Base-by-base conservation (phyloP, 805 yeast genomes). In the Saccharomycopsis sp. region DNA sequence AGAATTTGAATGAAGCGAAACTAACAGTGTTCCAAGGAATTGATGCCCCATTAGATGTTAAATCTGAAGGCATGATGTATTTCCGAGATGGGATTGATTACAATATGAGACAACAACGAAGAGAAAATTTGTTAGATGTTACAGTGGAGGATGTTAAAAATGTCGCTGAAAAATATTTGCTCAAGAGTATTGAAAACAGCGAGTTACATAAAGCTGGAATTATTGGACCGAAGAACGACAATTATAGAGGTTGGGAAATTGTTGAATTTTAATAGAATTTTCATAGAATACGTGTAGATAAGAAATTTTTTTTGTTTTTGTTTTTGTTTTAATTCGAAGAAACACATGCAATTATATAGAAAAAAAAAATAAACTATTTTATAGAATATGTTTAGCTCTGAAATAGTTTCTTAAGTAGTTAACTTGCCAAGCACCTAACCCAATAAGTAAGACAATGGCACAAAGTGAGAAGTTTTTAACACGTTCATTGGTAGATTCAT, bases 401-500 rank as follows among this genome's bases (percentile, higher is more conserved):
- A 93, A 93, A 71, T 85, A 93, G 63, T 85, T 82, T 69, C 96
- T 82, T 67, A 93, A 75, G 67, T 93, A 93, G 56, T 79, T 77
- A 54, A 93, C 74, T 72, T 93, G 97, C 95, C 97, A 90, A 31
- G 74, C 79, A 40, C 97, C 96, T 56, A 93, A 77, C 21, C 78
- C 77, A 42, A 87, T 60, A 61, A 93, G 74, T 29, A 87, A 71
- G 32, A 81, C 24, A 47, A 88, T 72, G 50, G 87, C 77, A 38
- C 79, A 58, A 26, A 85, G 56, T 13, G 95, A 85, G 63, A 93
- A 93, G 67, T 81, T 79, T 68, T 87, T 81, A 48, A 90, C 96
- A 62, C 98, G 81, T 55, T 82, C 73, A 67, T 93, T 93, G 41
- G 98, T 93, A 35, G 94, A 81, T 70, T 93, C 98, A 66, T 93